These are phyloP conservation scores for Aspergillus arachidicola DNA, from an alignment of 2,329 filamentous ascomycete genomes.

Conservation along the genomic window DNA sequence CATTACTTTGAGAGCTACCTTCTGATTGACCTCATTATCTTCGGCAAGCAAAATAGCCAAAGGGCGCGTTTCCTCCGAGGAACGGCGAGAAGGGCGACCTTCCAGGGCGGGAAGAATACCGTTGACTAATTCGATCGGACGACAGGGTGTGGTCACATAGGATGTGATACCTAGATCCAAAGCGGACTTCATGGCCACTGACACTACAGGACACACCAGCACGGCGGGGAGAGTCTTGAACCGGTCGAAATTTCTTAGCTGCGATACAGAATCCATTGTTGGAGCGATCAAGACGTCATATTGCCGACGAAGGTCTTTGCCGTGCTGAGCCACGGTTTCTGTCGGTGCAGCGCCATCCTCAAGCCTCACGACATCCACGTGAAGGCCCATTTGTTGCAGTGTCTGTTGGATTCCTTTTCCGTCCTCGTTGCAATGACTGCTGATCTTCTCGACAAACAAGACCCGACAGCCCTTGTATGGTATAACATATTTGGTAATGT, in stretches of 20 bases:
- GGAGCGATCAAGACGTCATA: slow-evolving; percentile 97
- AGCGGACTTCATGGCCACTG: slow-evolving; percentile 89
- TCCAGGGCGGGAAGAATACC: slow-evolving; percentile 94
- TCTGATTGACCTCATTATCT: slow-evolving; percentile 97
- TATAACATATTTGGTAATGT: slow-evolving; percentile 74
- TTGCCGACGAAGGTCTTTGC: slow-evolving; percentile 56
- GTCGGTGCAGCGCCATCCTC: slow-evolving; percentile 65
- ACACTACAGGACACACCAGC: slow-evolving; percentile 82
- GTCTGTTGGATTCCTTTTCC: slow-evolving; percentile 77
- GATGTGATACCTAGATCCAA: slow-evolving; percentile 96
- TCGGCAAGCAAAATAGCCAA: slow-evolving; percentile 95
- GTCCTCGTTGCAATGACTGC: slow-evolving; percentile 68
- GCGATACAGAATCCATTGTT: slow-evolving; percentile 82
- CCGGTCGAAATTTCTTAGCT: slow-evolving; percentile 82
- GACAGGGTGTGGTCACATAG: slow-evolving; percentile 96
- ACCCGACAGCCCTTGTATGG: slow-evolving; percentile 94
- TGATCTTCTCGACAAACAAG: slow-evolving; percentile 77
- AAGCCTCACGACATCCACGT: slow-evolving; percentile 80
- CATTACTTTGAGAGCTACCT: slow-evolving; percentile 91
- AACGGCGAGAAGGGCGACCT: slow-evolving; percentile 84
- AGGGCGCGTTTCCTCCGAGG: slow-evolving; percentile 90
- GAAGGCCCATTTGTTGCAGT: slow-evolving; percentile 75
- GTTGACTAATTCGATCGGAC: slow-evolving; percentile 90
- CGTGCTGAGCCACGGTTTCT: slow-evolving; percentile 53
- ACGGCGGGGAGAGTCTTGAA: slow-evolving; percentile 99